phyloP scores from a whole-genome alignment of 2,329 filamentous ascomycete genomes.

The Neurospora sp. region DNA sequence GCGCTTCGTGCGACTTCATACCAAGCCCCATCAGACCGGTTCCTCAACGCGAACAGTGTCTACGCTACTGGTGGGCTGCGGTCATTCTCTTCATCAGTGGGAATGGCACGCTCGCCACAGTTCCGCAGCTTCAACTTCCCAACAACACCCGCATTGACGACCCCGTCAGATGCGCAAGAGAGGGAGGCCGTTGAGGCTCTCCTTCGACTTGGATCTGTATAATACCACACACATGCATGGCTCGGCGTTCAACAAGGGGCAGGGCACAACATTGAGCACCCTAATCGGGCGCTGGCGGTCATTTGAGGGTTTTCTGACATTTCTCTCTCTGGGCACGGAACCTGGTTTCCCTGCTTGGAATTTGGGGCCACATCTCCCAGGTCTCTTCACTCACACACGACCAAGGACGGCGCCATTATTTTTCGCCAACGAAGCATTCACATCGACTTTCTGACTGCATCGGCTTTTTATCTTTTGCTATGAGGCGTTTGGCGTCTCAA shows the following conservation, averaged over 20 bases:
- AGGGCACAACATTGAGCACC: slow-evolving; percentile 1
- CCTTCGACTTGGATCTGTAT: slow-evolving; percentile 71
- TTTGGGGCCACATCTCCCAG: not conserved
- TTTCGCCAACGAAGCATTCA: not conserved
- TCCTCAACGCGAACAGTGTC: slow-evolving; percentile 38
- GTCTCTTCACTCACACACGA: not conserved
- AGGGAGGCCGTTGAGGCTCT: slow-evolving; percentile 75
- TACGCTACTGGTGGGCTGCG: slow-evolving; percentile 37
- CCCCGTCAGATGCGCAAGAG: slow-evolving; percentile 59
- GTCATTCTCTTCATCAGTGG: slow-evolving; percentile 39
- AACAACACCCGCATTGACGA: slow-evolving; percentile 36
- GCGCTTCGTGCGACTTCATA: slow-evolving; percentile 64
- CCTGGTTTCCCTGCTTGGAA: not conserved
- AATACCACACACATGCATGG: slow-evolving; percentile 35
- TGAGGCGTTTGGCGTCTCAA: not conserved
- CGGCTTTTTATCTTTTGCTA: not conserved
- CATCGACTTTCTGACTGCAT: not conserved
- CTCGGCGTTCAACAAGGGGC: slow-evolving; percentile 32
- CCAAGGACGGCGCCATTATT: not conserved
- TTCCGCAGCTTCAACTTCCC: slow-evolving; percentile 42
- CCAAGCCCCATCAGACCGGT: slow-evolving; percentile 41
- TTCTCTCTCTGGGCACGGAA: not conserved
- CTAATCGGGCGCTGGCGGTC: not conserved
- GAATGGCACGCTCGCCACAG: slow-evolving; percentile 45
- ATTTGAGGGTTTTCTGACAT: not conserved